Evolutionary conservation across 805 yeast species (phyloP).

Genomic region (Diddensiella caesifluorescens): DNA sequence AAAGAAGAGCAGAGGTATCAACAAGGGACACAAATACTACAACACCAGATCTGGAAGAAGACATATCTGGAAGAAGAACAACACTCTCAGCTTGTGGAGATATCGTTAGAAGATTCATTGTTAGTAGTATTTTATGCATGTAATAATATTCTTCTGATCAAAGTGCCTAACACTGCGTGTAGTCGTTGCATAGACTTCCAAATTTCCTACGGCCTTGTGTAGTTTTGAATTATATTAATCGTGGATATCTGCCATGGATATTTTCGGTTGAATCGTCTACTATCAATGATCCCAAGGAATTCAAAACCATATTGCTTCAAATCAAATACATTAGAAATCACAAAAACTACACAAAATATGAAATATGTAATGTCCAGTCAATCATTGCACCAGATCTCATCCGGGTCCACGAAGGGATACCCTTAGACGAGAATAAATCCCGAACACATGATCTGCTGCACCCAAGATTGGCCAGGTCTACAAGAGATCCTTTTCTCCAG

Average conservation of each 20-base stretch:
- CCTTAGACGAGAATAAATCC: constrained; percentile 39
- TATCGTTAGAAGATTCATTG: constrained; percentile 69
- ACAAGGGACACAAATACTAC: constrained; percentile 99
- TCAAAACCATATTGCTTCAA: too few species aligned
- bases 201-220: too few species aligned
- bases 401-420: constrained; percentile 61
- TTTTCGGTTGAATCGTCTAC: too few species aligned
- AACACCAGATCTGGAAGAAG: constrained; percentile 98
- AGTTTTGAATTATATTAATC: too few species aligned
- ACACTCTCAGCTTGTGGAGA: constrained; percentile 99
- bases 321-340: background rate
- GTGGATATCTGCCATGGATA: too few species aligned
- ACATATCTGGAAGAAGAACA: constrained; percentile 99
- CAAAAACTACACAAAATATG: background rate
- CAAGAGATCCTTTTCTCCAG: too few species aligned
- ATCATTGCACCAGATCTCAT: constrained; percentile 62
- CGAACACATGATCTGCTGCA: constrained; percentile 52
- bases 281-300: too few species aligned
- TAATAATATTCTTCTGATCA: background rate
- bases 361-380: constrained; percentile 34
- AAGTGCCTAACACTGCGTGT: background rate
- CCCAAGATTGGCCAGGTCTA: constrained; percentile 51
- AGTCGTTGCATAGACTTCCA: too few species aligned
- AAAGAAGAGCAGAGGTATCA: constrained; percentile 99
- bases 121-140: constrained; percentile 1